phyloP scores from a whole-genome alignment of 768 basidiomycete genomes.

The Leccinum variicolor region DNA sequence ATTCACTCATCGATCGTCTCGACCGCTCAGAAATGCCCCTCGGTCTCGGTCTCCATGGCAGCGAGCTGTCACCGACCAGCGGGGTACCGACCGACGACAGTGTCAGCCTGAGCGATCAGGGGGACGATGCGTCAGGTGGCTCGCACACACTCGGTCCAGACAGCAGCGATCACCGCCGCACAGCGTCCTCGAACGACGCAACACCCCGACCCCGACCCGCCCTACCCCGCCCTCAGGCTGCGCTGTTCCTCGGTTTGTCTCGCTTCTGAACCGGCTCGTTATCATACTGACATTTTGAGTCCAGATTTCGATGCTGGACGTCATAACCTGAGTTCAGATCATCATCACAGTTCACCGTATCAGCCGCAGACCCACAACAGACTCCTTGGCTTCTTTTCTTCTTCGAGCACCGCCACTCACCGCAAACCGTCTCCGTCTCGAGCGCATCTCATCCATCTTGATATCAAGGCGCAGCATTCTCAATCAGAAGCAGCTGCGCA shows the following conservation, averaged over 20 bases:
- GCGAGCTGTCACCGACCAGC: conserved; percentile 17
- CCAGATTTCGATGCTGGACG: conserved; percentile 13
- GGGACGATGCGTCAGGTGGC: conserved; percentile 2
- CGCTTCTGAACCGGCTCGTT: conserved; percentile 5
- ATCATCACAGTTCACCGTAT: conserved; percentile 9
- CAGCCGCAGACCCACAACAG: conserved; percentile 31
- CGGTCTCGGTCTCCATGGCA: conserved; percentile 18
- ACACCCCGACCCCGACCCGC: conserved; percentile 45
- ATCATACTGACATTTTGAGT: conserved; percentile 6
- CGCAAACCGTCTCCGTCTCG: conserved; percentile 27
- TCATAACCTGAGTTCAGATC: conserved; percentile 10
- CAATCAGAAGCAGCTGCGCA: conserved; percentile 32
- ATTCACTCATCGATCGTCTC: neutral
- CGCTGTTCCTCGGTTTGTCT: conserved; percentile 19
- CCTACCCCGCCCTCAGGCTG: conserved; percentile 10
- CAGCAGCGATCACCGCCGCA: conserved; percentile 25
- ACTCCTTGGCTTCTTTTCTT: conserved; percentile 23
- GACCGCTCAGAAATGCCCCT: conserved; percentile 21
- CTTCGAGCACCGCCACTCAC: conserved; percentile 39
- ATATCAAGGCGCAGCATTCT: conserved; percentile 36
- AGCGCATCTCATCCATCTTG: conserved; percentile 27
- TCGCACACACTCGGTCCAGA: conserved; percentile 6
- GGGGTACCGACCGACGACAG: neutral
- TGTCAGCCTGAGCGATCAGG: conserved; percentile 7
- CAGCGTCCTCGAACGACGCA: conserved; percentile 46